Percentiles rank a stretch among this genome's conserved stretches.
Evolutionary conservation across 2,329 filamentous ascomycete genomes (phyloP).

Genomic region (Aspergillus sergii): DNA sequence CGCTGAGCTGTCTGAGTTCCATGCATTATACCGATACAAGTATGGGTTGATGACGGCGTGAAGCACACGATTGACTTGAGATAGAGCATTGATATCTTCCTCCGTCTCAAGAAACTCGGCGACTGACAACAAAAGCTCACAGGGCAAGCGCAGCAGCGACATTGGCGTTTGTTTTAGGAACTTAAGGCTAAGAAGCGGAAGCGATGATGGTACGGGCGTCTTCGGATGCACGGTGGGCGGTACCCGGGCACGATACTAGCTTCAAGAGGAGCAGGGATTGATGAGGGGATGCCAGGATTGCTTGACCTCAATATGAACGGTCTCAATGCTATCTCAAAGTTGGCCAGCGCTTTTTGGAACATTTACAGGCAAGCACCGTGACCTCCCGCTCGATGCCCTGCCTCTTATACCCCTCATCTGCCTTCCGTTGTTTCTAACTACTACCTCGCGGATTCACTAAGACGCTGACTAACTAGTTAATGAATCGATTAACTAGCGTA

Average conservation of each 20-base stretch:
- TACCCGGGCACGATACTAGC: background rate
- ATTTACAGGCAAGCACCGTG: background rate
- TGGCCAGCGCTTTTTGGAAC: background rate
- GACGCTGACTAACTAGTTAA: background rate
- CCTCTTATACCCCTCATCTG: background rate
- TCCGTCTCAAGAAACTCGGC: background rate
- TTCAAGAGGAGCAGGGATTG: background rate
- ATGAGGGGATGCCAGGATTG: background rate
- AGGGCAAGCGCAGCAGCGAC: constrained; percentile 1
- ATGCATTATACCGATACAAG: constrained; percentile 2
- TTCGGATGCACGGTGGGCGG: background rate
- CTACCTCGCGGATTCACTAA: background rate
- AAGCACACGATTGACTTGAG: background rate
- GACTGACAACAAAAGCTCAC: background rate
- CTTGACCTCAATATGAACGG: background rate
- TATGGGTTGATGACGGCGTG: background rate
- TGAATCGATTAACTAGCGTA: background rate
- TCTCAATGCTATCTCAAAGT: background rate
- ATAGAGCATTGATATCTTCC: background rate
- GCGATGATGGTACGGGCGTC: background rate
- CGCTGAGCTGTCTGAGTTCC: constrained; percentile 1
- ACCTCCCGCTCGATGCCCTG: background rate
- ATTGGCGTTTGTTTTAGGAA: background rate
- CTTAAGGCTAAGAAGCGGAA: background rate
- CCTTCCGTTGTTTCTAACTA: background rate